A percentile compares a stretch with the other conserved stretches of the same genome.
These are phyloP conservation scores for Cyberlindnera lachancei DNA, from an alignment of 805 yeast species.

Conservation along the genomic window DNA sequence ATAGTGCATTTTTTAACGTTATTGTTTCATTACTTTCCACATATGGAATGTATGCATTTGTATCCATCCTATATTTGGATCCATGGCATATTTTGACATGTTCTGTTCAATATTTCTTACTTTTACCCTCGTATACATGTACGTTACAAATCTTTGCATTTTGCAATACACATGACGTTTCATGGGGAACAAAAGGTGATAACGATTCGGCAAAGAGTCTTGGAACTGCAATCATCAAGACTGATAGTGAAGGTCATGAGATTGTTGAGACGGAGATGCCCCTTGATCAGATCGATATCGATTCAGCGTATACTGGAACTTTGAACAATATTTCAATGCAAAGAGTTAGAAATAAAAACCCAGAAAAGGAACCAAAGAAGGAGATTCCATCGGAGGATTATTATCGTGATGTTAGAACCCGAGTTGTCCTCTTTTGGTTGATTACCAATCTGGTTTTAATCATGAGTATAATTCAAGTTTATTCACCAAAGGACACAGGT, in stretches of 20 bases:
- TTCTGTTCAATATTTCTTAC: conserved; percentile 76
- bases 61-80: conserved; percentile 80
- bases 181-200: conserved; percentile 99
- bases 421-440: conserved; percentile 95
- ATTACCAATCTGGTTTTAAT: conserved; percentile 71
- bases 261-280: conserved; percentile 73
- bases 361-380: conserved; percentile 32
- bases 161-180: conserved; percentile 96
- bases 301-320: conserved; percentile 72
- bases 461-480: conserved; percentile 84
- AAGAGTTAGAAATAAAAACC: conserved; percentile 49
- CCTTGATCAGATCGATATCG: conserved; percentile 65
- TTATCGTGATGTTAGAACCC: conserved; percentile 88
- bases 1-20: conserved; percentile 58
- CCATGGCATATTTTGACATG: conserved; percentile 96
- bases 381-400: conserved; percentile 61
- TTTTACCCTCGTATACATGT: conserved; percentile 89
- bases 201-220: conserved; percentile 58
- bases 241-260: conserved; percentile 67
- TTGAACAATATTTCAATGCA: conserved; percentile 65
- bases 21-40: conserved; percentile 84
- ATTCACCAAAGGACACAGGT: conserved; percentile 53
- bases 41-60: conserved; percentile 77
- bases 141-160: conserved; percentile 92
- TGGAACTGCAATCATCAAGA: conserved; percentile 71